Base-by-base conservation (phyloP, 192 early-diverging fungal genomes). In the Coemansia asiatica region DNA sequence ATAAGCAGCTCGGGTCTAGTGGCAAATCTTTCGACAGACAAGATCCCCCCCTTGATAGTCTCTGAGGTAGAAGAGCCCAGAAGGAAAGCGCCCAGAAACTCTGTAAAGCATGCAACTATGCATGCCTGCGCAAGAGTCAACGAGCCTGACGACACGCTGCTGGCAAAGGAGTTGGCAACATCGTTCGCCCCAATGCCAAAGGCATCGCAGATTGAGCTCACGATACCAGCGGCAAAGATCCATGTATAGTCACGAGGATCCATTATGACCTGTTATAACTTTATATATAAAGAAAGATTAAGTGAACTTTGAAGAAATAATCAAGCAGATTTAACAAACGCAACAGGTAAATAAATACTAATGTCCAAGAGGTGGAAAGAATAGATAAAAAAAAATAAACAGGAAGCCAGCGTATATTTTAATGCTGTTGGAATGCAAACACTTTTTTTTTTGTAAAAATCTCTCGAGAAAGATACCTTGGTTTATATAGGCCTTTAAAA, bases 111-210 rank as follows among this genome's bases (percentile, higher is more conserved):
- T 56, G 93, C 93, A 67, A 94, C 90, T 27, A 84, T 69, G 62
- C 83, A 83, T 10, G 91, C 93, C 67, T 93, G 90, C 27, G 72
- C 68, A 33, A 94, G 67, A 15, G 87, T 90, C 21, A 95, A 69
- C 15, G 93, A 90, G 16, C 89, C 87, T 4, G 93, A 92, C 26
- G 90, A 89, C 59, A 94, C 90, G 26, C 92, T 92, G 29, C 90
- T 91, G 26, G 92, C 89, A 65, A 95, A 95, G 5, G 90, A 87
- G 74, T 95, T 95, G 71, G 93, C 90, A 27, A 95, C 91, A 80
- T 94, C 92, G 71, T 94, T 94, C 33, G 92, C 90, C 63, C 91
- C 92, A 64, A 94, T 90, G 36, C 90, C 88, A 60, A 83, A 90
- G 28, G 90, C 90, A 64, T 93, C 90, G 21, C 75, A 29, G 48